These are phyloP conservation scores for Xylaria arbuscula DNA, from an alignment of 2,329 filamentous ascomycete genomes.

Conservation along the genomic window DNA sequence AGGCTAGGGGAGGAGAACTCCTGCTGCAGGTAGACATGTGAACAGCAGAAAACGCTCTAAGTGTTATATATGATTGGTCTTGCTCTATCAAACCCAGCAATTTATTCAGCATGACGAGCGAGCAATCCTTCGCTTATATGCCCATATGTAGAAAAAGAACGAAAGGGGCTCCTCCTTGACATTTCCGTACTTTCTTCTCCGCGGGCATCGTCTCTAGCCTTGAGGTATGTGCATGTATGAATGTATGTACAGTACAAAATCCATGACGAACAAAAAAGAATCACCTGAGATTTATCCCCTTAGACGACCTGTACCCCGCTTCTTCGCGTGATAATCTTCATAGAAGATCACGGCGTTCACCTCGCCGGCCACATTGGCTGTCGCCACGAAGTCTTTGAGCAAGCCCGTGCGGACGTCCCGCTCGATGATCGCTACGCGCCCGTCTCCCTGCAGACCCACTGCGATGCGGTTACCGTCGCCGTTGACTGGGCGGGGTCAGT, in stretches of 20 bases:
- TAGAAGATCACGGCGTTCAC: constrained; percentile 62
- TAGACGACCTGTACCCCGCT: constrained; percentile 20
- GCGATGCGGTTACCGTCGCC: constrained; percentile 71
- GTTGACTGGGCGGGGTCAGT: constrained; percentile 62
- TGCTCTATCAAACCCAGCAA: constrained; percentile 16
- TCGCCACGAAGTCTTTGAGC: constrained; percentile 61
- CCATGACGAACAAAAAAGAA: constrained; percentile 11
- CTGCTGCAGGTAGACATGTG: constrained; percentile 30
- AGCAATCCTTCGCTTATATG: constrained; percentile 25
- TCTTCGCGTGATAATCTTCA: constrained; percentile 49
- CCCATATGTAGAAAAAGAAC: constrained; percentile 23
- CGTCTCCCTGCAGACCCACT: constrained; percentile 71
- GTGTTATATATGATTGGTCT: constrained; percentile 21
- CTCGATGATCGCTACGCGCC: constrained; percentile 69
- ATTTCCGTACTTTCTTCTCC: constrained; percentile 10
- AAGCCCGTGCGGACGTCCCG: constrained; percentile 69
- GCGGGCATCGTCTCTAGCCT: constrained; percentile 14
- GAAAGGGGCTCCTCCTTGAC: constrained; percentile 15
- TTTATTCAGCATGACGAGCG: constrained; percentile 12
- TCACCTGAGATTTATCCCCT: constrained; percentile 9
- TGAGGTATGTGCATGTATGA: constrained; percentile 4
- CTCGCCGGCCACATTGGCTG: constrained; percentile 56
- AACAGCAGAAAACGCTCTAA: constrained; percentile 11
- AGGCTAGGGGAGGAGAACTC: constrained; percentile 15
- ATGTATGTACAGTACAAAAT: constrained; percentile 18